Base-by-base conservation (phyloP, 2,329 filamentous ascomycete species). In the Malbranchea zuffiana region DNA sequence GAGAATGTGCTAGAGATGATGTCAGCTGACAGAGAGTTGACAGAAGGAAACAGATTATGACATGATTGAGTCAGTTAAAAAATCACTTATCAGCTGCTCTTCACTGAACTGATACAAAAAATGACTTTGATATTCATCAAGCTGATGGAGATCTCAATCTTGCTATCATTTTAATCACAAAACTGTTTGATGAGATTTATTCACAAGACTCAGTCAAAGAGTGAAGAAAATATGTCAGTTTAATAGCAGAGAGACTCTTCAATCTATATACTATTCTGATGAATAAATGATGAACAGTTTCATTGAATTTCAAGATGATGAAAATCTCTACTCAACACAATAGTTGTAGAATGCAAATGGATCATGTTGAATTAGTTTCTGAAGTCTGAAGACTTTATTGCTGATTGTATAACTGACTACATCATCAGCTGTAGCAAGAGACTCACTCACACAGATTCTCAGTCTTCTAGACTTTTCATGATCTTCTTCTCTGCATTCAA, bases 191-290 rank as follows among this genome's bases (percentile, higher is more conserved):
- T 4, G 18, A 32, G 29, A 32, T 32, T n/a, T 32, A 32, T 16
- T n/a, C 5, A 16, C 29, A 32, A n/a, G 18, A 32, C n/a, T 4
- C 29, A 32, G 18, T 17, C 29, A 6, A 32, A 7, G 29, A 16
- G 29, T 7, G 29, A n/a, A n/a, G n/a, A n/a, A n/a, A n/a, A n/a
- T n/a, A n/a, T n/a, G n/a, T n/a, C n/a, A n/a, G n/a, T n/a, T n/a
- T n/a, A 53, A 31, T 49, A 20, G 6, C 25, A 28, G 25, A 28
- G 25, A n/a, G 25, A 28, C 5, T 13, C 11, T 13, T 28, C 5
- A n/a, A n/a, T 28, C 5, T 4, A 28, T 28, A 13, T 28, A 28
- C 25, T 30, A n/a, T n/a, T n/a, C n/a, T n/a, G n/a, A n/a, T n/a
- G n/a, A n/a, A n/a, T n/a, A n/a, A n/a, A n/a, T n/a, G n/a, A n/a